These are phyloP conservation scores for Pseudogymnoascus sp. DNA, from an alignment of 2,329 filamentous ascomycete genomes.

Conservation along the genomic window DNA sequence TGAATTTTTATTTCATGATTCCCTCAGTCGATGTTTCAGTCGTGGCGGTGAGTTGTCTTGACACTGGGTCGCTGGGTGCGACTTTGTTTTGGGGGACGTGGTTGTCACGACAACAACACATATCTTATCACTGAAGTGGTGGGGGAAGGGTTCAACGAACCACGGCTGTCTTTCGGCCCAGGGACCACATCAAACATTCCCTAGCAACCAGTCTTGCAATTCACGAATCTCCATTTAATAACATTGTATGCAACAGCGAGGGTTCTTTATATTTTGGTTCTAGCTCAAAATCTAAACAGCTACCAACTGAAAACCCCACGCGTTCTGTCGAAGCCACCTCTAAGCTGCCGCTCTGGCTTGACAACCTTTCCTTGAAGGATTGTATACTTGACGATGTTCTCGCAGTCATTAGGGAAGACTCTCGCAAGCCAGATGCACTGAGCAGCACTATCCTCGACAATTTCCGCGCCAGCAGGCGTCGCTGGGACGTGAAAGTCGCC, in stretches of 20 bases:
- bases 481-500: constrained; percentile 16
- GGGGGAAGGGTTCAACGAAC: constrained; percentile 2
- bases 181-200: constrained; percentile 9
- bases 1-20: constrained; percentile 4
- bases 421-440: constrained; percentile 93
- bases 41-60: constrained; percentile 5
- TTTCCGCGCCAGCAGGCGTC: constrained; percentile 27
- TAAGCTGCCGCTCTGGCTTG: constrained; percentile 76
- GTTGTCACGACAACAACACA: constrained; percentile 3
- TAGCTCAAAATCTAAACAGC: neutral
- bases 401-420: constrained; percentile 80
- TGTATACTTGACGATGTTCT: constrained; percentile 85
- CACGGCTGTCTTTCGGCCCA: constrained; percentile 7
- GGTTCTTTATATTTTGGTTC: neutral
- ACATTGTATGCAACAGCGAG: neutral
- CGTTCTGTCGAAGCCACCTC: constrained; percentile 82
- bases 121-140: neutral
- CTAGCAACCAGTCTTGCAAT: constrained; percentile 9
- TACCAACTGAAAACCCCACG: constrained; percentile 84
- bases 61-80: neutral
- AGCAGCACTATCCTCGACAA: constrained; percentile 53
- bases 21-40: constrained; percentile 6
- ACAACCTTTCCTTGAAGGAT: constrained; percentile 90
- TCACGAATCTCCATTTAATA: neutral
- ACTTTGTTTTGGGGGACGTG: neutral